Conservation (phyloP, 257 asterid genomes). For the Solanum lycopersicoides region DNA sequence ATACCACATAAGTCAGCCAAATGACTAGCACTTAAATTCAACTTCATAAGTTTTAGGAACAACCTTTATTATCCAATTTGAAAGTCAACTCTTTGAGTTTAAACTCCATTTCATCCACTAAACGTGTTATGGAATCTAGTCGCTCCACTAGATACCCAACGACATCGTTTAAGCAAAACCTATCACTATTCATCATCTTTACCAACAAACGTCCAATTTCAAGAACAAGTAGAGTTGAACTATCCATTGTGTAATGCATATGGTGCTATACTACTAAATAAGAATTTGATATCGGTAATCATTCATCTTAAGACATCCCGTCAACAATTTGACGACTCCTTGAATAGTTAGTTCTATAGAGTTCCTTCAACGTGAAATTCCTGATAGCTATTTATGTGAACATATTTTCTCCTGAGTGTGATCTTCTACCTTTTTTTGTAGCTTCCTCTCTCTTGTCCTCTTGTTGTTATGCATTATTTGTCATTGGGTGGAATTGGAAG, state of each 20-base stretch:
- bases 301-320: background rate
- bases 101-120: background rate
- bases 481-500: background rate
- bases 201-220: background rate
- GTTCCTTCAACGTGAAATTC: background rate
- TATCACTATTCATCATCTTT: background rate
- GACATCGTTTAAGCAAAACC: background rate
- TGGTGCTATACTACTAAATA: background rate
- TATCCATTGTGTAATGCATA: background rate
- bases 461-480: background rate
- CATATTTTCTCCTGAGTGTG: background rate
- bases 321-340: background rate
- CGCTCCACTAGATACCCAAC: background rate
- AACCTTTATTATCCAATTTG: background rate
- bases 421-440: background rate
- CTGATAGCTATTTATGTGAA: background rate
- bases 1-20: background rate
- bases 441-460: background rate
- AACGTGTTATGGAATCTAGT: background rate
- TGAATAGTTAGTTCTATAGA: background rate
- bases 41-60: background rate
- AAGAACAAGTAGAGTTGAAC: background rate
- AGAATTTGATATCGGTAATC: background rate
- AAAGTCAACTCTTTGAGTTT: background rate
- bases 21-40: background rate